Evolutionary conservation across 768 basidiomycete genomes (phyloP), one percentile per base, ranked within the genome.

Genomic region (Lentinula aciculospora): DNA sequence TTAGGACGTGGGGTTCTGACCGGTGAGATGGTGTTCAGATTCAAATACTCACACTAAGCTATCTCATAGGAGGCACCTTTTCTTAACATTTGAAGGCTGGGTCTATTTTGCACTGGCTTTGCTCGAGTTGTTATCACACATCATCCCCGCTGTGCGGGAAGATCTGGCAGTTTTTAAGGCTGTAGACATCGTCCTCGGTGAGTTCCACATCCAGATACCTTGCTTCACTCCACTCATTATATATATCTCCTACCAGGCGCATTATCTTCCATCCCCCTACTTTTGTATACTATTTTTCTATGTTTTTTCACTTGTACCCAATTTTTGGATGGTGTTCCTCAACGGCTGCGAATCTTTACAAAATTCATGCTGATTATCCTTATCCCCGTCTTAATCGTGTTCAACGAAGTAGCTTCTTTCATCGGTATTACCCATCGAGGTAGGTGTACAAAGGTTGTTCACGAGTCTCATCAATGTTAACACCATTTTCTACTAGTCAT

Each of bases 381-480:
- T 59, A 79, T 90, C 51, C 84, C 86, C 10, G 65, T 76, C 29
- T 76, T 85, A 49, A 59, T 85, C 57, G 69, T 73, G 9, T 67
- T 79, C 61, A 86, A 85, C 65, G 82, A 83, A 60, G 66, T 86
- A 13, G 81, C 81, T 9, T 88, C 89, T 2, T 86, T 92, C 63
- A 62, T 85, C 25, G 84, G 85, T 42, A 74, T 83, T 29, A 69
- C 73, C 9, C 77, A 82, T 50, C 68, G 89, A 21, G 13, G 59
- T 88, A 63, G 63, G n/a, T n/a, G n/a, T n/a, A n/a, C n/a, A n/a
- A n/a, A n/a, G n/a, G 80, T 74, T n/a, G n/a, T 21, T 37, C 21
- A 25, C 3, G 10, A 2, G n/a, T 10, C 25, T 40, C 39, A 45
- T 12, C 19, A 7, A 40, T 4, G 15, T 8, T 6, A 4, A 9